These are phyloP conservation scores for Fusarium sp. DNA, from an alignment of 2,329 filamentous ascomycete genomes.

Conservation along the genomic window DNA sequence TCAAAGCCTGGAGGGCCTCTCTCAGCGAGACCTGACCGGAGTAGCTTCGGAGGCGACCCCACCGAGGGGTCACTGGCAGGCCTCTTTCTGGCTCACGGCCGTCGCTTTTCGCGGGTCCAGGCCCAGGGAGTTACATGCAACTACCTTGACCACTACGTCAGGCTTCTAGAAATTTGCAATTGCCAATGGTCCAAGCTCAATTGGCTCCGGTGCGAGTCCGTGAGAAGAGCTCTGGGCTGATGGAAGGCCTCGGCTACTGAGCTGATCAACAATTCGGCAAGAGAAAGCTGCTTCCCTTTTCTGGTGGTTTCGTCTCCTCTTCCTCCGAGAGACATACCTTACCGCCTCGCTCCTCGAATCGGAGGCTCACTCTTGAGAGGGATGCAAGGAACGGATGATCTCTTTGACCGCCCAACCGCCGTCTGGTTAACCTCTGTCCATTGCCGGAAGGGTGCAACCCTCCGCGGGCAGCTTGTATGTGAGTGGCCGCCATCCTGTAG, in stretches of 20 bases:
- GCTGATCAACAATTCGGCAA: not conserved
- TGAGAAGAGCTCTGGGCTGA: constrained; percentile 13
- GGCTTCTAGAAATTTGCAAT: constrained; percentile 46
- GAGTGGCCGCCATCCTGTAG: not conserved
- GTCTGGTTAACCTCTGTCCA: not conserved
- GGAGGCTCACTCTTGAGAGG: constrained; percentile 17
- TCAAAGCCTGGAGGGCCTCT: constrained; percentile 32
- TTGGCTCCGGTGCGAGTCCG: constrained; percentile 43
- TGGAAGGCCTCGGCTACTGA: not conserved
- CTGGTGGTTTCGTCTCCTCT: not conserved
- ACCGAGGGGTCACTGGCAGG: constrained; percentile 44
- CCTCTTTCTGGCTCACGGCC: not conserved
- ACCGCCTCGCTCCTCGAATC: constrained; percentile 19
- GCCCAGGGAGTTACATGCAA: constrained; percentile 28
- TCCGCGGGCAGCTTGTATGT: constrained; percentile 20
- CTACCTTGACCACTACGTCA: constrained; percentile 45
- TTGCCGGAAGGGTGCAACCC: constrained; percentile 19
- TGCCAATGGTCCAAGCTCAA: constrained; percentile 49
- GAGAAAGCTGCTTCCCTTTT: not conserved
- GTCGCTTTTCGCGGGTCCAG: constrained; percentile 27
- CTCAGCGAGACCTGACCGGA: constrained; percentile 43
- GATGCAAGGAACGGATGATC: constrained; percentile 36
- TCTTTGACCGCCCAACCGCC: constrained; percentile 10
- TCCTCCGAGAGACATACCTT: not conserved
- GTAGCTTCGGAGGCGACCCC: constrained; percentile 51